Conservation (phyloP, 495 filamentous ascomycete species). For the Chaetomium tenue region DNA sequence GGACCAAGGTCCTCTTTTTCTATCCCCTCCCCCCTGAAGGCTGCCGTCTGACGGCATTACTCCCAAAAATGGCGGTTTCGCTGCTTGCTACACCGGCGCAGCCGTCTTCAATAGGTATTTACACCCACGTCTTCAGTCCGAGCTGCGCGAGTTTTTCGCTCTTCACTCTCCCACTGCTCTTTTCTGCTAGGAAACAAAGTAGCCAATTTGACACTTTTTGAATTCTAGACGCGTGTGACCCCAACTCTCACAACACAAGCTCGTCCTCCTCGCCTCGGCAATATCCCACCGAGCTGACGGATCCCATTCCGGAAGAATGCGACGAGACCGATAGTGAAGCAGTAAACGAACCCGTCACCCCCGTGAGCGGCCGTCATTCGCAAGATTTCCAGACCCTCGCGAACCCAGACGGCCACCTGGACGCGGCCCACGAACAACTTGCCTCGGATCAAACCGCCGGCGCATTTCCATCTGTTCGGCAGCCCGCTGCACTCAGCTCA, state of each 20-base stretch:
- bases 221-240: constrained; percentile 19
- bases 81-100: constrained; percentile 35
- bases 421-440: constrained; percentile 34
- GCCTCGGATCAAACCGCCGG: constrained; percentile 32
- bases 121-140: constrained; percentile 26
- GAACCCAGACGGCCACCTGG: constrained; percentile 41
- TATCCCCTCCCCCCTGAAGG: neutral
- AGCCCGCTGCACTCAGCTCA: constrained; percentile 24
- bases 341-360: constrained; percentile 49
- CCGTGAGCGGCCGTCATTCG: constrained; percentile 51
- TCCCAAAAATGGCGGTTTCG: constrained; percentile 34
- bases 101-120: constrained; percentile 37
- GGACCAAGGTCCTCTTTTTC: neutral
- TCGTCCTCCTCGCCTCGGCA: constrained; percentile 40
- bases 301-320: constrained; percentile 48
- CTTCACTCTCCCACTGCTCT: constrained; percentile 3
- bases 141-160: constrained; percentile 19
- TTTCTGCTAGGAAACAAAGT: constrained; percentile 7
- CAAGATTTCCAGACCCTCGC: constrained; percentile 48
- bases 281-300: constrained; percentile 43
- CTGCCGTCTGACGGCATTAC: constrained; percentile 16
- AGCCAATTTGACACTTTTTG: constrained; percentile 25
- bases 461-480: constrained; percentile 25
- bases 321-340: constrained; percentile 51
- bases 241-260: constrained; percentile 27